Conservation (phyloP, 2,329 filamentous ascomycete species). For the Penicillium sp. region DNA sequence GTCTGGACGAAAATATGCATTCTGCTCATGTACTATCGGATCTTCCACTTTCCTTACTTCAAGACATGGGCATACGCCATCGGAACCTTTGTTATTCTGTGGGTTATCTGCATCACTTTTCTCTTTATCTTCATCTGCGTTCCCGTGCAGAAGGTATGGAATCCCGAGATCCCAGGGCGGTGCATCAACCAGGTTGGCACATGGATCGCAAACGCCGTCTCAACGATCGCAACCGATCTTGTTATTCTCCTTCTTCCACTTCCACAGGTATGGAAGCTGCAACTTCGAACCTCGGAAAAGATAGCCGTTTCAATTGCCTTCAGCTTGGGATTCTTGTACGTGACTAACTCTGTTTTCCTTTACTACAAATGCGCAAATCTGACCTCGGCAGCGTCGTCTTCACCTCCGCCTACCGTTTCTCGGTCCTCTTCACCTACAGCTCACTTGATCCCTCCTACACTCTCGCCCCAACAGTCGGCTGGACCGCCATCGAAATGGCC, state of each 20-base stretch:
- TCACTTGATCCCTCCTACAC: constrained; percentile 24
- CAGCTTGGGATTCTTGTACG: constrained; percentile 24
- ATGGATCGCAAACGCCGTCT: constrained; percentile 25
- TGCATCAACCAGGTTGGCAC: constrained; percentile 29
- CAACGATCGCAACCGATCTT: constrained; percentile 26
- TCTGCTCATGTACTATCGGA: constrained; percentile 29
- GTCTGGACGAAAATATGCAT: constrained; percentile 29
- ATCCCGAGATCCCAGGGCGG: constrained; percentile 22
- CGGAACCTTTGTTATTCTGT: constrained; percentile 23
- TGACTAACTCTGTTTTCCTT: neutral
- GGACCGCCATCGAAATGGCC: constrained; percentile 25
- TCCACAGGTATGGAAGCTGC: constrained; percentile 28
- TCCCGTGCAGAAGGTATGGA: constrained; percentile 28
- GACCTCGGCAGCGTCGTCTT: constrained; percentile 23
- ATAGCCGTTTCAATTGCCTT: constrained; percentile 22
- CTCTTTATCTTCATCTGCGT: constrained; percentile 30
- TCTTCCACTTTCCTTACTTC: constrained; percentile 27
- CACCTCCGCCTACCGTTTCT: constrained; percentile 26
- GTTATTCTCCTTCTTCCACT: constrained; percentile 25
- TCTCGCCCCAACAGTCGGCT: constrained; percentile 27
- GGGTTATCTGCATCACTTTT: constrained; percentile 29
- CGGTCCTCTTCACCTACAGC: constrained; percentile 25
- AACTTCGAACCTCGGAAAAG: constrained; percentile 22
- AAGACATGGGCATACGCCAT: constrained; percentile 28
- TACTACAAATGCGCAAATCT: neutral